phyloP scores from a whole-genome alignment of 2,329 filamentous ascomycete species.

The Calonectria henricotiae region DNA sequence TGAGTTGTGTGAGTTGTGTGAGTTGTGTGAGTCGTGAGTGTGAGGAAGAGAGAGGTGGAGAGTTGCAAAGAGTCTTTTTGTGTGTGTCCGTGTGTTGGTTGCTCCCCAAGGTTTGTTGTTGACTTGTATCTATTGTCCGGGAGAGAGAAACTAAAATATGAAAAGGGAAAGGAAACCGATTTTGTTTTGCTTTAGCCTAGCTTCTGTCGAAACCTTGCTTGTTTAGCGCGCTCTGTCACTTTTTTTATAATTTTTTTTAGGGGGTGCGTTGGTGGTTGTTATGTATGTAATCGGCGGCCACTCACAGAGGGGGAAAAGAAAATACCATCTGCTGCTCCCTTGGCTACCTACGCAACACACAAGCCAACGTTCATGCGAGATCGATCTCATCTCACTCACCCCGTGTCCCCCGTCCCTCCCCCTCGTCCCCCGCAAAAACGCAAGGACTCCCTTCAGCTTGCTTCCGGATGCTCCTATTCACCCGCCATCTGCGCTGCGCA shows the following conservation, averaged over 20 bases:
- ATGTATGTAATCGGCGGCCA: constrained; percentile 19
- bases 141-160: constrained; percentile 1
- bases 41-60: not conserved
- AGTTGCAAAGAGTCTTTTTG: not conserved
- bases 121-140: not conserved
- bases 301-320: constrained; percentile 9
- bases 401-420: not conserved
- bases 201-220: constrained; percentile 15
- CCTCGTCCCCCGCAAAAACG: constrained; percentile 26
- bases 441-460: constrained; percentile 30
- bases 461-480: not conserved
- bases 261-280: constrained; percentile 12
- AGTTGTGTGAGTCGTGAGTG: not conserved
- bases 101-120: not conserved
- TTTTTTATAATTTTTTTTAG: constrained; percentile 17
- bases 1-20: too few species aligned
- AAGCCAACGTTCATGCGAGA: constrained; percentile 40
- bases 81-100: constrained; percentile 1
- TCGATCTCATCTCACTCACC: constrained; percentile 27
- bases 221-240: constrained; percentile 18
- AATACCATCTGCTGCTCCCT: not conserved
- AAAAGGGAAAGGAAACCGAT: constrained; percentile 7
- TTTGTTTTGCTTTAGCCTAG: constrained; percentile 5
- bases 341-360: not conserved
- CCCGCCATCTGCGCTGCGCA: not conserved